These are phyloP conservation scores for Solanum ahanhuiri DNA, from an alignment of 257 asterid genomes.

Conservation along the genomic window DNA sequence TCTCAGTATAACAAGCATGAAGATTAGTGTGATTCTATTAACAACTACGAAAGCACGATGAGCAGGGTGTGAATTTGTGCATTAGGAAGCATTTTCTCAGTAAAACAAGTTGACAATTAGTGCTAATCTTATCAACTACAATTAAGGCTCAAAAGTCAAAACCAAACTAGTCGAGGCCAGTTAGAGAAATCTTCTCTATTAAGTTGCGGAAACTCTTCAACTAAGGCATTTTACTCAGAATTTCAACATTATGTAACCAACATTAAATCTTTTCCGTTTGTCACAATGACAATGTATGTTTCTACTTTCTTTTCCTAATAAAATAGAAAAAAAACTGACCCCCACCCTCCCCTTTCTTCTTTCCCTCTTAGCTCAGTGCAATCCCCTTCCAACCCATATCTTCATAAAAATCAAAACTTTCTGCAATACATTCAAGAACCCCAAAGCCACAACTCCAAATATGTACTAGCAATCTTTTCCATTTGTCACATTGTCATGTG, in stretches of 20 bases:
- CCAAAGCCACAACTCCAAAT: neutral
- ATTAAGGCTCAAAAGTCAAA: neutral
- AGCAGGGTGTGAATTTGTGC: neutral
- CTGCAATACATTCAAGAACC: neutral
- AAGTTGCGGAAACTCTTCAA: neutral
- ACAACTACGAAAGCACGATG: neutral
- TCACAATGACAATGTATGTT: neutral
- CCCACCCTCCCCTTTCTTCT: neutral
- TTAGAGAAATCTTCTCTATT: neutral
- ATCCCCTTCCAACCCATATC: neutral
- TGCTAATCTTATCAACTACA: neutral
- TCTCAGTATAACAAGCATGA: neutral
- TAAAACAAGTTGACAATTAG: neutral
- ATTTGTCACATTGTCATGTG: neutral
- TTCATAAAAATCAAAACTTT: neutral
- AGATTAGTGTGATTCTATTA: neutral
- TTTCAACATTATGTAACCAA: neutral
- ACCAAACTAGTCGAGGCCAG: neutral
- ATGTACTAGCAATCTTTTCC: neutral
- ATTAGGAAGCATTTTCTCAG: neutral
- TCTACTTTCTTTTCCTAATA: neutral
- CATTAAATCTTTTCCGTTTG: neutral
- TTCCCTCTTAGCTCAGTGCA: neutral
- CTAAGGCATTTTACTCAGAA: neutral
- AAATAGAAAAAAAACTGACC: neutral